Percentiles rank a stretch among this genome's conserved stretches.
Evolutionary conservation across 2,329 filamentous ascomycete genomes (phyloP).

Genomic region (Geoglossum cookeanum): DNA sequence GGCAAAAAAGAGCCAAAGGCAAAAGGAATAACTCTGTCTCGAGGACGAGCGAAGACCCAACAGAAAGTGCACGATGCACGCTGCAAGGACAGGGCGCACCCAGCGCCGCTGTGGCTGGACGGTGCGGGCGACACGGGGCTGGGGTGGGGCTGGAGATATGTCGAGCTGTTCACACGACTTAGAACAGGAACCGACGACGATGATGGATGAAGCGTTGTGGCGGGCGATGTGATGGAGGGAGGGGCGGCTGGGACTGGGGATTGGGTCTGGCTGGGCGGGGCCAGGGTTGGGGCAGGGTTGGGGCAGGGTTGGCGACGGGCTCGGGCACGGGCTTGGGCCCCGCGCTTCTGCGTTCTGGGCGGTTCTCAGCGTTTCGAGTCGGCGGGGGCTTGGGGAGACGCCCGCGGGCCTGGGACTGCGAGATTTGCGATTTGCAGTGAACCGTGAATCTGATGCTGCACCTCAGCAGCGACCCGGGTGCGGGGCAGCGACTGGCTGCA

Average conservation of each 20-base stretch:
- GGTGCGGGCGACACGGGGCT: neutral
- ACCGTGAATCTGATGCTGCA: neutral
- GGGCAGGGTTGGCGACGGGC: too few relatives aligned
- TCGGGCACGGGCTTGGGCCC: too few relatives aligned
- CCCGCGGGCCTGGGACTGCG: neutral
- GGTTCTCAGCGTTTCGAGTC: too few relatives aligned
- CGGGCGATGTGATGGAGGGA: neutral
- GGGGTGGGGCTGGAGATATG: neutral
- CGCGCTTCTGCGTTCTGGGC: too few relatives aligned
- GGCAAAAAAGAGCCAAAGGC: neutral
- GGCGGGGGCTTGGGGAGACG: neutral
- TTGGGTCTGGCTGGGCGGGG: too few relatives aligned
- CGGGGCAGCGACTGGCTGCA: neutral
- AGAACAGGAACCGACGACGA: neutral
- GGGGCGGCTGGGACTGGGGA: too few relatives aligned
- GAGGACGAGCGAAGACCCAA: too few relatives aligned
- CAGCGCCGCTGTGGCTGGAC: neutral
- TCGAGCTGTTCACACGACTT: neutral
- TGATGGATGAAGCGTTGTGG: slow-evolving; percentile 1
- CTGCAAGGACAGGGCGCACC: neutral
- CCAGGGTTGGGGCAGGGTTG: too few relatives aligned
- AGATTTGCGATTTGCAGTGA: neutral
- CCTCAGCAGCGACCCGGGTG: neutral
- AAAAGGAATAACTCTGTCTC: too few relatives aligned
- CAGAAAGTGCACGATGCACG: neutral